Evolutionary conservation across 371 early-diverging fungal species (phyloP).

Genomic region (Mortierella sp.): DNA sequence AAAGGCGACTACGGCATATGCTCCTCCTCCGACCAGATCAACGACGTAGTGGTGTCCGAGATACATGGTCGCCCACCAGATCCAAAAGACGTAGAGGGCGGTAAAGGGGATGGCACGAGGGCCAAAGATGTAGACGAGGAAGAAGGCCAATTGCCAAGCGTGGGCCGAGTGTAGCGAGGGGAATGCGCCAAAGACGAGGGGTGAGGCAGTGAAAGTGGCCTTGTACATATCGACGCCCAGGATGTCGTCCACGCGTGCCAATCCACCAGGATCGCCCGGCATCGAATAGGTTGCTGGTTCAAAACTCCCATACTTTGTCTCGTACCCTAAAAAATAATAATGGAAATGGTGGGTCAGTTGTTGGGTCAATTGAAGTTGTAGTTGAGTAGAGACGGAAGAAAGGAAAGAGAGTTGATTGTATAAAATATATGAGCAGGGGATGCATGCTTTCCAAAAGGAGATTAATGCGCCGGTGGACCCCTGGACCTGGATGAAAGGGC

Average conservation of each 20-base stretch:
- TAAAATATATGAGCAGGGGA: background rate
- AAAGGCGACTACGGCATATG: constrained; percentile 70
- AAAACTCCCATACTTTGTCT: constrained; percentile 65
- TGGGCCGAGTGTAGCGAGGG: constrained; percentile 81
- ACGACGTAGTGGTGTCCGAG: constrained; percentile 79
- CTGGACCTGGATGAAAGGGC: background rate
- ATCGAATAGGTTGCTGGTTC: constrained; percentile 75
- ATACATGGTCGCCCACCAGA: constrained; percentile 85
- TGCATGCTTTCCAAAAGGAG: constrained; percentile 2
- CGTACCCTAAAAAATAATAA: constrained; percentile 65
- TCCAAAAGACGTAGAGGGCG: constrained; percentile 70
- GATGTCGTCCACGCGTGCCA: constrained; percentile 75
- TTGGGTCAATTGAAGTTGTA: background rate
- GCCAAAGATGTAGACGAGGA: constrained; percentile 61
- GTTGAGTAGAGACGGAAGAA: background rate
- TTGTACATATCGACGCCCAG: constrained; percentile 74
- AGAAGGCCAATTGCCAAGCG: constrained; percentile 73
- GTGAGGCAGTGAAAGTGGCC: constrained; percentile 74
- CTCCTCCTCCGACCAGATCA: constrained; percentile 78
- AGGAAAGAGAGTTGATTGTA: background rate
- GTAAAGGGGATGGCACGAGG: constrained; percentile 64
- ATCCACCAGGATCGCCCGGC: constrained; percentile 79
- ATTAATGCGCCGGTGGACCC: constrained; percentile 12
- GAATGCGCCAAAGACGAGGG: constrained; percentile 82
- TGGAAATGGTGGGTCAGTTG: background rate